Evolutionary conservation across 2,329 filamentous ascomycete species (phyloP), one percentile per base, ranked within the genome.

Genomic region (Fusarium irregulare): DNA sequence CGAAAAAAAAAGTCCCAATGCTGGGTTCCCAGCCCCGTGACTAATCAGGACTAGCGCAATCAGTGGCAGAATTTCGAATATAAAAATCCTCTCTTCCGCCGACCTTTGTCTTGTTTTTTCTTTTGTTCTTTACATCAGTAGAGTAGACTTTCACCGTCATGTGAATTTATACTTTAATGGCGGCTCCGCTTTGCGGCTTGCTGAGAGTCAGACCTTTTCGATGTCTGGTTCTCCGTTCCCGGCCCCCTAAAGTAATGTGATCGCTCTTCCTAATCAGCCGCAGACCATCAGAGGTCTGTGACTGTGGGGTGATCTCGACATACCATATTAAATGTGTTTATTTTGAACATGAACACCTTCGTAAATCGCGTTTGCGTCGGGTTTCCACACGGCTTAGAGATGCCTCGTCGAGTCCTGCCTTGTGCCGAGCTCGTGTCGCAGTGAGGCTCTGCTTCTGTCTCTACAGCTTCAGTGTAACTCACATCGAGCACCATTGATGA

Each of bases 181-280:
- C 78, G 84, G 84, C 84, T 86, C 83, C 84, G 82, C 84, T 76
- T 78, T 76, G 83, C 82, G 84, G 83, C 83, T 84, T 85, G 84
- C 84, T 86, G 84, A 84, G 83, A 83, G 84, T 81, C 83, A 83
- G 80, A 76, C 67, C 67, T 75, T 77, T 77, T 76, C 81, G 76
- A 81, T 86, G 82, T 81, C 81, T 84, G 80, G 84, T 80, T 83
- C 82, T 85, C 84, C 84, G 84, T 86, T 86, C 84, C 84, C 84
- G 83, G 84, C 84, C 84, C 78, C 83, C 83, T 73, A 83, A 64
- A 86, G 73, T 66, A 80, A 83, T 46, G 82, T 81, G 80, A 82
- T 76, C 77, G 78, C 82, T 83, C 83, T 84, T 82, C 78, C 80
- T 80, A 81, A 77, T 57, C 81, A 84, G 84, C 80, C 82, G 76